Base-by-base conservation (phyloP, 495 filamentous ascomycete species). In the Tuber magnatum region DNA sequence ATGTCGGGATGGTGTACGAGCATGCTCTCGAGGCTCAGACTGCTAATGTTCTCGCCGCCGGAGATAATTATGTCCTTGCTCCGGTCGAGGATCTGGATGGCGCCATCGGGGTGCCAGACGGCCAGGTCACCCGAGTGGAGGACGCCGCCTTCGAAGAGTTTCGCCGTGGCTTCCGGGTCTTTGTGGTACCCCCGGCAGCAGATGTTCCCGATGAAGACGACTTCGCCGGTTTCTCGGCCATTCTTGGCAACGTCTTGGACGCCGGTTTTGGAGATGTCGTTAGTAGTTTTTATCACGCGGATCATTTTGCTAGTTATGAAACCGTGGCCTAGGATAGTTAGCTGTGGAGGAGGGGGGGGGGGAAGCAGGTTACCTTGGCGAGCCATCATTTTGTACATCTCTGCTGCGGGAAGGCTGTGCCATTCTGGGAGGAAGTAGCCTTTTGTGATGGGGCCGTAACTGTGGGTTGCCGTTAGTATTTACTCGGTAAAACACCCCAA, bases 61-160 rank as follows among this genome's bases (percentile, higher is more conserved):
- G 93, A 97, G 76, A 99, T 99, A 71, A 99, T 98, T 69, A 99
- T 97, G 82, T 99, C 95, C 85, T 98, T 99, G 6, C 92, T 92
- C 48, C 95, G 87, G 83, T 99, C 95, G 76, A 96, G 86, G 77
- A 99, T 97, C 86, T 97, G 93, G 68, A 94, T 89, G 70, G 92
- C 90, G 2, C 94, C 94, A 81, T 98, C 94, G 0, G 90, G 87
- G 82, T 97, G 92, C 91, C 91, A 93, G 8, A 99, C 94, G 7
- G 95, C 95, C 73, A 99, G 84, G 81, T 99, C 95, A 0, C 96
- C 95, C 18, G 91, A 92, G 83, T 97, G 96, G 69, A 93, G 84
- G 35, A 91, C 93, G 22, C 95, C 96, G 10, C 96, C 96, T 0
- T 87, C 90, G 82, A 96, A 98, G 32, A 98, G 85, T 86, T 93